A percentile compares a stretch with the other conserved stretches of the same genome.
Evolutionary conservation across 441 rosid genomes (phyloP).

Genomic region (Erodium chrysanthum): DNA sequence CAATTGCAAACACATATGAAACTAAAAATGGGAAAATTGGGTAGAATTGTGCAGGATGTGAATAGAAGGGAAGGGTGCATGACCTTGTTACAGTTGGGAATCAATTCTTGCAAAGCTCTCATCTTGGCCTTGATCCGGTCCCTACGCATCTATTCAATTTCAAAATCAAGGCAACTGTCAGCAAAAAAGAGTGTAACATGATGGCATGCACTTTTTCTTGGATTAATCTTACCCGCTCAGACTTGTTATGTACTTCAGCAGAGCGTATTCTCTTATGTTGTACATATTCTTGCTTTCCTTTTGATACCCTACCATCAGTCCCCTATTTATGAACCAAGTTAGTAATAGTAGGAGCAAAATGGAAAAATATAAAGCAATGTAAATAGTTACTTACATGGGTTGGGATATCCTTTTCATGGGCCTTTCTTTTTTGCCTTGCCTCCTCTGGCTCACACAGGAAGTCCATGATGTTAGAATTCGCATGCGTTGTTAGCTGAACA

Average conservation of each 20-base stretch:
- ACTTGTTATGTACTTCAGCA: constrained; percentile 4
- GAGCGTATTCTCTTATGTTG: background rate
- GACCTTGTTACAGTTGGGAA: background rate
- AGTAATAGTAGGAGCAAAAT: background rate
- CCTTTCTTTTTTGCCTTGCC: background rate
- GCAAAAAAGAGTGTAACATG: background rate
- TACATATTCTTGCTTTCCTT: background rate
- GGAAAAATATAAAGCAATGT: background rate
- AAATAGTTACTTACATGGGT: background rate
- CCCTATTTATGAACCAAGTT: background rate
- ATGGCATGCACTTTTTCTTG: background rate
- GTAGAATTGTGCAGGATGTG: too few relatives aligned
- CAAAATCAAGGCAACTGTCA: background rate
- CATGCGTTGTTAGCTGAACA: background rate
- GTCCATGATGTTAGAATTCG: background rate
- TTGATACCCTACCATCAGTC: background rate
- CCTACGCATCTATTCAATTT: background rate
- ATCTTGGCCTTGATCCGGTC: background rate
- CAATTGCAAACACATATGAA: too few relatives aligned
- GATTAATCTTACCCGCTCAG: background rate
- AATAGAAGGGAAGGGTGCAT: too few relatives aligned
- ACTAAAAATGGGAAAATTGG: too few relatives aligned
- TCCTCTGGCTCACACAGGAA: background rate
- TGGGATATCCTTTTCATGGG: background rate
- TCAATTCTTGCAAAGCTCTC: background rate